Conservation (phyloP, 148 eudicot species). For the Silene conica region DNA sequence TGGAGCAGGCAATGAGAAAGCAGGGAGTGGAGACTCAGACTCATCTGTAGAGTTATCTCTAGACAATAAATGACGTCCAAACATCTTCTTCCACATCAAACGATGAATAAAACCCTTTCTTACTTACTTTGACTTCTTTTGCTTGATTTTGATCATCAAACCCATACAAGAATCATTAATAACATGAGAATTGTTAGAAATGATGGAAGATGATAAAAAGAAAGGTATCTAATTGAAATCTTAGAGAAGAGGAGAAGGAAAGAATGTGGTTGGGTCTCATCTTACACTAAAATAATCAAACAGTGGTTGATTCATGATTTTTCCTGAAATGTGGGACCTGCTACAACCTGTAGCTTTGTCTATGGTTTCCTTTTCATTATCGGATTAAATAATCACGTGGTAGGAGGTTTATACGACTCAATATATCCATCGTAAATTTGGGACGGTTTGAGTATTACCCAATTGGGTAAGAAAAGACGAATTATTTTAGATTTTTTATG, state of each 20-base stretch:
- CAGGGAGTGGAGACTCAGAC: conserved; percentile 18
- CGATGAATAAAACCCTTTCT: background rate
- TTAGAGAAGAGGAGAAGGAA: background rate
- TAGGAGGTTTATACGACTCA: no score
- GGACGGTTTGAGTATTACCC: no score
- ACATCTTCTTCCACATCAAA: conserved; percentile 24
- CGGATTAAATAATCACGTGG: no score
- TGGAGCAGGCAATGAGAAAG: conserved; percentile 68
- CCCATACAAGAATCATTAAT: no score
- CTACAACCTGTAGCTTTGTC: no score
- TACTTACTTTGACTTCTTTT: no score
- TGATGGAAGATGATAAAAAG: background rate
- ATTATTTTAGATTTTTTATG: no score
- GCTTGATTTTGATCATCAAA: background rate
- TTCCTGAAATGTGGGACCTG: background rate
- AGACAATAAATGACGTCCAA: conserved; percentile 33
- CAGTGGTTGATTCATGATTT: background rate
- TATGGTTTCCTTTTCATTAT: no score
- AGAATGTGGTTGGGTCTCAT: conserved; percentile 2
- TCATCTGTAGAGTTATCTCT: conserved; percentile 29
- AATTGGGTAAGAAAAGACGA: no score
- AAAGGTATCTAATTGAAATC: background rate
- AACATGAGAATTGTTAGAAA: background rate
- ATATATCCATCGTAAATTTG: no score
- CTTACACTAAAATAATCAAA: no score